Evolutionary conservation across 1,139 yeast genomes (phyloP), one percentile per base, ranked within the genome.

Genomic region (Protomyces inundatus): DNA sequence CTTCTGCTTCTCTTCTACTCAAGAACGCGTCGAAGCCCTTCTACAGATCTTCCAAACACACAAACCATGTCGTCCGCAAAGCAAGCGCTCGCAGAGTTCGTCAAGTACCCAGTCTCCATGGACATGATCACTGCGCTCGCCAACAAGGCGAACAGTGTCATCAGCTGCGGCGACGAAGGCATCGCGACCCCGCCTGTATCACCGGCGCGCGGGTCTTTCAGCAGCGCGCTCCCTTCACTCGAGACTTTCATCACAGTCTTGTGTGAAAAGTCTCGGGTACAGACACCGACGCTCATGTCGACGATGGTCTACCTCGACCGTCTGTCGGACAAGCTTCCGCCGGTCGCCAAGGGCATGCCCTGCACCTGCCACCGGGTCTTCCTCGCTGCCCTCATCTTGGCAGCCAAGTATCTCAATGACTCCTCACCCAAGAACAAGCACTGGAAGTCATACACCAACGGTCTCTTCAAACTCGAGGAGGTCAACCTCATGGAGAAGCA

Each of bases 221-320:
- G 52, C 40, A 42, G 46, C 35, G 32, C 52, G 45, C 67, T 73
- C 54, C 79, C 79, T 5, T 74, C 87, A 0, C 77, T 93, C 67
- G 79, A 79, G 55, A 77, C 77, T 16, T 91, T 91, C 77, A 90
- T 91, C 70, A 81, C 84, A 68, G 83, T 82, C 58, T 79, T 91
- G 69, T 86, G 91, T 67, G 80, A 79, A 65, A 84, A 87, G 71
- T 89, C 97, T 12, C 90, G 91, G 73, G 98, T 93, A 33, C 97
- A 91, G 77, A 88, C 96, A 3, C 91, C 97, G 50, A 93, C 98
- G 1, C 80, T 93, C 65, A 91, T 93, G 98, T 86, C 97, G 16
- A 82, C 96, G 1, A 79, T 90, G 64, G 90, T 90, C 10, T 91
- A 89, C 74, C 80, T 91, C 65, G 84, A 87, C 66, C 86, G 90